Evolutionary conservation across 208 protist species (phyloP).

Genomic region (Leishmania mexicana): DNA sequence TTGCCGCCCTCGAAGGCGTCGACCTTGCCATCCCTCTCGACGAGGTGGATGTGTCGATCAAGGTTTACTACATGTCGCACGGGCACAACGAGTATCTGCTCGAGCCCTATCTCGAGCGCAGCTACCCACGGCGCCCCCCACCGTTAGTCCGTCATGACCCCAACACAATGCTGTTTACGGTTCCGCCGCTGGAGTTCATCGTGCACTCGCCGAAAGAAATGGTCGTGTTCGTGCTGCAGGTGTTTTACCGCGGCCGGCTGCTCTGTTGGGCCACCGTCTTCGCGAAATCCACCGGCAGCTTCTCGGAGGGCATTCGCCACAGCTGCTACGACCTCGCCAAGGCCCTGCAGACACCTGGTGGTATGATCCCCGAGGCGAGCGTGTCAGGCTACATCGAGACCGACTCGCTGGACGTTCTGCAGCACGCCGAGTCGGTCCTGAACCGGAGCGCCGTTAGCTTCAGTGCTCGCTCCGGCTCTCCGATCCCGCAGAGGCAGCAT

Average conservation of each 20-base stretch:
- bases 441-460: background rate
- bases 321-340: slow-evolving; percentile 49
- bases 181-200: slow-evolving; percentile 49
- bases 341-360: slow-evolving; percentile 41
- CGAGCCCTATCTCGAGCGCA: slow-evolving; percentile 40
- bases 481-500: background rate
- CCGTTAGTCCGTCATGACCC: slow-evolving; percentile 33
- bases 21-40: slow-evolving; percentile 55
- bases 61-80: slow-evolving; percentile 64
- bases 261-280: slow-evolving; percentile 66
- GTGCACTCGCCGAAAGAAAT: slow-evolving; percentile 47
- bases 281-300: slow-evolving; percentile 30
- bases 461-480: slow-evolving; percentile 1
- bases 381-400: slow-evolving; percentile 47
- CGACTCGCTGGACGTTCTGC: slow-evolving; percentile 38
- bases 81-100: slow-evolving; percentile 47
- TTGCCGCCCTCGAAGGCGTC: slow-evolving; percentile 48
- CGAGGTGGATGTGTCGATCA: slow-evolving; percentile 48
- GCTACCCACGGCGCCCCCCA: slow-evolving; percentile 25
- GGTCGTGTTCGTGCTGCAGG: slow-evolving; percentile 56
- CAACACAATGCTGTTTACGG: slow-evolving; percentile 41
- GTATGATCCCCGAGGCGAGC: slow-evolving; percentile 33
- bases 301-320: slow-evolving; percentile 50
- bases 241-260: slow-evolving; percentile 42
- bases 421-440: slow-evolving; percentile 39